Evolutionary conservation across 768 basidiomycete genomes (phyloP), one percentile per base, ranked within the genome.

Genomic region (Serendipita sp.): DNA sequence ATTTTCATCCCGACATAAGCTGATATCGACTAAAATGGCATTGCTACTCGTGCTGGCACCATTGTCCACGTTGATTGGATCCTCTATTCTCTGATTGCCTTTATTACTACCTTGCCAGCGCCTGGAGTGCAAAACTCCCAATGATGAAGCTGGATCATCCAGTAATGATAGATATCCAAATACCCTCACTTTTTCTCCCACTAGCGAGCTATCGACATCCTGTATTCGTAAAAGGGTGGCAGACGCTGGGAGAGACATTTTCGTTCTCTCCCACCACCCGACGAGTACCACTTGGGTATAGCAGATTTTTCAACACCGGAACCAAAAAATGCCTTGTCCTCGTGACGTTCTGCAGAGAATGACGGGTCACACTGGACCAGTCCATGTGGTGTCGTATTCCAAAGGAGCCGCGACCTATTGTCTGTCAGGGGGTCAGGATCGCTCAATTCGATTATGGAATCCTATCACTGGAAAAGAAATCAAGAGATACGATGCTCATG

Each of bases 381-480:
- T 96, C 0, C 89, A 98, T 71, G 85, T 91, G 63, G 89, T 84
- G n/a, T 80, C 88, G 34, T 98, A 95, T 71, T 88, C 95, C 50
- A 88, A 89, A 72, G 93, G 92, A 2, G 77, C 79, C 2, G 87
- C 88, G 63, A 91, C 87, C 67, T 98, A 99, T 72, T 76, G 91
- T 66, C 79, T 99, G n/a, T 86, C 91, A 1, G 96, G 95, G 6
- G 93, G 93, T 18, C 87, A 91, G 72, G 96, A 98, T 74, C 81
- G 93, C 58, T 83, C 85, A 1, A 80, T 98, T 62, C 81, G 88
- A 55, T 82, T 98, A 44, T 97, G 92, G 88, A 99, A 98, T 73
- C 87, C 92, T 3, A 77, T 76, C 63, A 74, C 82, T 36, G 96
- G 94, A 27, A 79, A 84, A n/a, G 85, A 95, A 75, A 90, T 99